A percentile compares a stretch with the other conserved stretches of the same genome.
Evolutionary conservation across 106 monocot species (phyloP).

Genomic region (Vanilla planifolia): DNA sequence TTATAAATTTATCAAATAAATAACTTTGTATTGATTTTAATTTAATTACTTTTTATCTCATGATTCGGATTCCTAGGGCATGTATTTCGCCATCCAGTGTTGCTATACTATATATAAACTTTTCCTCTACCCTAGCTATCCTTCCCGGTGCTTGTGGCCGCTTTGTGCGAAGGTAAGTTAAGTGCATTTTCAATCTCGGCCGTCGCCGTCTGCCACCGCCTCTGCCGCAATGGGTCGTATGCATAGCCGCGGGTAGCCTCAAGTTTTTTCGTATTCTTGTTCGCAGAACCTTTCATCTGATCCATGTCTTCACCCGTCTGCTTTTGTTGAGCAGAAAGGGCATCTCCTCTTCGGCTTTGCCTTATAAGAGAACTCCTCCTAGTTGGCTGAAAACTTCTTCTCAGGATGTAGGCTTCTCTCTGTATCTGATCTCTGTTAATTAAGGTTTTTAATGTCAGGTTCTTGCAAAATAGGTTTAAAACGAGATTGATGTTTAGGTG

Average conservation of each 20-base stretch:
- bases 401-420: conserved; percentile 33
- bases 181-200: not conserved
- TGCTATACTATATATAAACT: not conserved
- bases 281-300: not conserved
- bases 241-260: conserved; percentile 42
- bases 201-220: not conserved
- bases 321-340: conserved; percentile 36
- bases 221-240: conserved; percentile 45
- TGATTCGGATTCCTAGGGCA: too few relatives aligned
- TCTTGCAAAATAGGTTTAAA: not conserved
- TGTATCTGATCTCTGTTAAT: not conserved
- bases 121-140: not conserved
- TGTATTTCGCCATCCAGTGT: too few relatives aligned
- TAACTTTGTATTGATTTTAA: too few relatives aligned
- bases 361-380: conserved; percentile 75
- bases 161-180: not conserved
- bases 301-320: not conserved
- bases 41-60: too few relatives aligned
- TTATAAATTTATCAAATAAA: too few relatives aligned
- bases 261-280: not conserved
- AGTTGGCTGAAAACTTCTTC: conserved; percentile 68
- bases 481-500: conserved; percentile 24
- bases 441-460: not conserved
- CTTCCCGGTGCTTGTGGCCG: not conserved
- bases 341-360: conserved; percentile 63